Evolutionary conservation across 2,329 filamentous ascomycete species (phyloP).

Genomic region (Arachnomyces sp.): DNA sequence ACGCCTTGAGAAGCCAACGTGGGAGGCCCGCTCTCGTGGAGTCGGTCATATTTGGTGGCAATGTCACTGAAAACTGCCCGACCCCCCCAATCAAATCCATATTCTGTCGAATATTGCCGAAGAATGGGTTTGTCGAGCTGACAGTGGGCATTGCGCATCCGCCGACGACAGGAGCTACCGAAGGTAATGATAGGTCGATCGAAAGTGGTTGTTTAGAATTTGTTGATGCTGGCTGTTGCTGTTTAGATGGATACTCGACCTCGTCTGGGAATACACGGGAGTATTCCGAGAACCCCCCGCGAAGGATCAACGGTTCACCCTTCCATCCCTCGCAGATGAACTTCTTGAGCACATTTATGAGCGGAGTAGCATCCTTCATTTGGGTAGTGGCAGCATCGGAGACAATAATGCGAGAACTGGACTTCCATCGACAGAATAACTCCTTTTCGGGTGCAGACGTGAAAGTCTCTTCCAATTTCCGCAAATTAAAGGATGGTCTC

Average conservation of each 20-base stretch:
- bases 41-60: conserved; percentile 46
- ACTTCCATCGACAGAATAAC: conserved; percentile 68
- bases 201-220: conserved; percentile 42
- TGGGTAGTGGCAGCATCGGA: conserved; percentile 74
- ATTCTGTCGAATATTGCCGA: conserved; percentile 91
- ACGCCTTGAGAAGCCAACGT: conserved; percentile 64
- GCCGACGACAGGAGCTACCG: conserved; percentile 71
- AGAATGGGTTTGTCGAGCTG: conserved; percentile 75
- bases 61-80: conserved; percentile 62
- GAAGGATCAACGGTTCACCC: conserved; percentile 65
- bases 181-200: conserved; percentile 43
- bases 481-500: conserved; percentile 77
- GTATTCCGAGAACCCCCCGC: conserved; percentile 74
- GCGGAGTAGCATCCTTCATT: conserved; percentile 69
- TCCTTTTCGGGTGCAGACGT: conserved; percentile 59
- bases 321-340: conserved; percentile 76
- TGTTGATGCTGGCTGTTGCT: conserved; percentile 22
- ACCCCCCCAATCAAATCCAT: conserved; percentile 92
- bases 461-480: conserved; percentile 82
- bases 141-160: conserved; percentile 70
- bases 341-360: conserved; percentile 85
- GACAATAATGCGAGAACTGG: conserved; percentile 68
- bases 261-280: conserved; percentile 56
- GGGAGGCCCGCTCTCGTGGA: conserved; percentile 52
- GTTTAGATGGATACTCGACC: conserved; percentile 43